A percentile compares a stretch with the other conserved stretches of the same genome.
These are phyloP conservation scores for Papiliotrema flavescens DNA, from an alignment of 1,284 basidiomycete genomes.

Conservation along the genomic window DNA sequence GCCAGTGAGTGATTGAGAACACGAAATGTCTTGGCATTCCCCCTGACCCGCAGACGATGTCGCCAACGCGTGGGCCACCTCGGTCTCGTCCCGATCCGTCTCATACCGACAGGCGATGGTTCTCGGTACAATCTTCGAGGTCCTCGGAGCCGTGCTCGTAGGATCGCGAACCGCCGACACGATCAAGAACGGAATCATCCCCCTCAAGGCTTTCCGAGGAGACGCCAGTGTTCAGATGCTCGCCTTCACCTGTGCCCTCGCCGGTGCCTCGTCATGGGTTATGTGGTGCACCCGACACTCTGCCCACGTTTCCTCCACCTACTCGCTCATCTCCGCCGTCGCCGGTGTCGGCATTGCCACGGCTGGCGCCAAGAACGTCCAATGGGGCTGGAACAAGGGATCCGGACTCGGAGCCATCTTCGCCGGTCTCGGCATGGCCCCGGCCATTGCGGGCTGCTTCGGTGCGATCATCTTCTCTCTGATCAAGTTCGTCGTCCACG, in stretches of 20 bases:
- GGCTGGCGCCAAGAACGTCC: slow-evolving; percentile 46
- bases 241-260: slow-evolving; percentile 51
- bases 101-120: slow-evolving; percentile 51
- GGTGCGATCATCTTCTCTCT: slow-evolving; percentile 49
- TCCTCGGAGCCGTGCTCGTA: slow-evolving; percentile 51
- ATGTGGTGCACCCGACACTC: slow-evolving; percentile 50
- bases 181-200: slow-evolving; percentile 53
- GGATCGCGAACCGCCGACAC: slow-evolving; percentile 51
- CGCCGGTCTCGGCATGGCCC: slow-evolving; percentile 48
- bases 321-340: slow-evolving; percentile 51
- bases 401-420: slow-evolving; percentile 52
- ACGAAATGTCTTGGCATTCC: too few species aligned
- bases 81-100: slow-evolving; percentile 52
- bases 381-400: slow-evolving; percentile 55
- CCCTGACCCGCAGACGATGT: slow-evolving; percentile 37
- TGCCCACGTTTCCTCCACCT: slow-evolving; percentile 52
- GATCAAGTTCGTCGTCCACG: slow-evolving; percentile 49
- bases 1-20: slow-evolving; percentile 36
- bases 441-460: slow-evolving; percentile 47
- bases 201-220: slow-evolving; percentile 47
- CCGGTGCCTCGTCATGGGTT: slow-evolving; percentile 49
- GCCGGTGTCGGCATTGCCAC: slow-evolving; percentile 54
- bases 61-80: slow-evolving; percentile 52
- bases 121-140: slow-evolving; percentile 52
- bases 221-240: slow-evolving; percentile 53